Conservation (phyloP, 495 filamentous ascomycete species). For the Sordaria brevicollis region DNA sequence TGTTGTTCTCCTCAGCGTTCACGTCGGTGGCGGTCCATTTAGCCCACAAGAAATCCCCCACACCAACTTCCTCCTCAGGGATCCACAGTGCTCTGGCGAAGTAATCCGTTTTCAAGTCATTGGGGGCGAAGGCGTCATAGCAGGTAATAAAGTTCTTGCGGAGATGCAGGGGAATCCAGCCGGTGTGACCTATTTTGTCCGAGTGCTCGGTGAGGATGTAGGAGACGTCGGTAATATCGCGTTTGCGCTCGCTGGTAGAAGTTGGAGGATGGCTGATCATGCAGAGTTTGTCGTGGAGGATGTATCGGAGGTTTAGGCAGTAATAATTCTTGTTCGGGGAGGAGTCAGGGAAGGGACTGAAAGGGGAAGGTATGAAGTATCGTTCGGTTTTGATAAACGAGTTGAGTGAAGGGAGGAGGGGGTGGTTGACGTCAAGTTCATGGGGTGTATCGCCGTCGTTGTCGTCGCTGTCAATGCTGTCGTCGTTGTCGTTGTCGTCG, state of each 20-base stretch:
- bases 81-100: not conserved
- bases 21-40: not conserved
- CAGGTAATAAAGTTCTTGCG: not conserved
- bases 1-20: not conserved
- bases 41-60: not conserved
- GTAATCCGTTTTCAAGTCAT: not conserved
- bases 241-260: not conserved
- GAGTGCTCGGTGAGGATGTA: not conserved
- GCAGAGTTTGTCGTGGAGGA: not conserved
- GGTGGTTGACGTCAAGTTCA: not conserved
- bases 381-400: no score
- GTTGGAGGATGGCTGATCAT: not conserved
- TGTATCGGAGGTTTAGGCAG: not conserved
- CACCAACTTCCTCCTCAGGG: no score
- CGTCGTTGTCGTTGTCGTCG: slow-evolving; percentile 2
- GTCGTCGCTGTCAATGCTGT: slow-evolving; percentile 2
- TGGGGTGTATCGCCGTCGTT: not conserved
- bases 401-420: not conserved
- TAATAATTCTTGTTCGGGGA: not conserved
- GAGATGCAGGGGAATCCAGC: not conserved
- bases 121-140: not conserved
- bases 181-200: not conserved
- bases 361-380: no score
- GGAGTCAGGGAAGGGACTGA: not conserved
- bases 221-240: not conserved